Evolutionary conservation across 1,284 basidiomycete species (phyloP).

Genomic region (Neonothopanus nambi): DNA sequence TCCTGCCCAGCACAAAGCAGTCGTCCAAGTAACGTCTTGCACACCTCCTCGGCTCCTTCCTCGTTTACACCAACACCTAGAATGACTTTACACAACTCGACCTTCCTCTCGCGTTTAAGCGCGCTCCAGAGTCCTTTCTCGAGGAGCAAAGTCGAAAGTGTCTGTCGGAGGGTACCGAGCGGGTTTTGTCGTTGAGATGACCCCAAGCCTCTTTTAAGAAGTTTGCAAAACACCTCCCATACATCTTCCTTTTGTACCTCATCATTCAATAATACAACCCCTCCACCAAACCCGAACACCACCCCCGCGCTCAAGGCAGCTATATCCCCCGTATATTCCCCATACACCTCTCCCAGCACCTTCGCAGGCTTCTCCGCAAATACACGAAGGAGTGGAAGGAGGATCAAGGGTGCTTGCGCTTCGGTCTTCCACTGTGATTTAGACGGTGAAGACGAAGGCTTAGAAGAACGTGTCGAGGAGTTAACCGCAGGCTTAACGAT

Average conservation of each 20-base stretch:
- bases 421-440: not conserved
- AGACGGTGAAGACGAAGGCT: no score
- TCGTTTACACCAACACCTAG: constrained; percentile 48
- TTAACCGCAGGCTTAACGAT: not conserved
- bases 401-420: not conserved
- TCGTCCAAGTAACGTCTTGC: not conserved
- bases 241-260: constrained; percentile 3
- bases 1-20: not conserved
- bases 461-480: constrained; percentile 39
- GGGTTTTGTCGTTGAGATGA: not conserved
- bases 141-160: constrained; percentile 38
- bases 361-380: not conserved
- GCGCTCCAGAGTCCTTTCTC: constrained; percentile 52
- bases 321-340: not conserved
- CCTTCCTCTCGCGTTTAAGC: constrained; percentile 53
- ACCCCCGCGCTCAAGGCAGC: not conserved
- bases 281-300: constrained; percentile 1
- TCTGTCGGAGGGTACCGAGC: constrained; percentile 23
- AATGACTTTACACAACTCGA: constrained; percentile 55
- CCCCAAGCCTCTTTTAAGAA: not conserved
- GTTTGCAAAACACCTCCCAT: constrained; percentile 14
- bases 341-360: no score
- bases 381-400: constrained; percentile 2
- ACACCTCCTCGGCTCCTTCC: constrained; percentile 43
- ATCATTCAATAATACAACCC: not conserved